A percentile compares a stretch with the other conserved stretches of the same genome.
phyloP scores from a whole-genome alignment of 192 early-diverging fungal species.

The Coemansia sp. region DNA sequence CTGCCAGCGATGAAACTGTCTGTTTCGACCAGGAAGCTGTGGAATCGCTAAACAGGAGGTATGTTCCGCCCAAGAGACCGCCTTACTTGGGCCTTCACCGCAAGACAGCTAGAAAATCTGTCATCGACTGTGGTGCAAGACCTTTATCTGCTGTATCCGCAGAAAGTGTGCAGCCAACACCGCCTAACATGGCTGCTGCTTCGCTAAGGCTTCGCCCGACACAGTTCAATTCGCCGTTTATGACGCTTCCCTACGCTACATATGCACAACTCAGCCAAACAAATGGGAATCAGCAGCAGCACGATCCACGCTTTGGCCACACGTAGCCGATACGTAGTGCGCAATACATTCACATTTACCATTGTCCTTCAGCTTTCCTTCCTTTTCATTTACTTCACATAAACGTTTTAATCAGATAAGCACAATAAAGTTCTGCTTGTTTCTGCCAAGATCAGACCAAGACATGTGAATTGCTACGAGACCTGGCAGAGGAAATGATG shows the following conservation, averaged over 20 bases:
- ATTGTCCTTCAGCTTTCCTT: too few relatives aligned
- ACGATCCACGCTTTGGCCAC: neutral
- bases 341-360: neutral
- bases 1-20: slow-evolving; percentile 11
- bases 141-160: neutral
- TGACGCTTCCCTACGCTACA: slow-evolving; percentile 46
- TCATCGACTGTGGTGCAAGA: neutral
- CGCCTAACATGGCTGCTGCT: neutral
- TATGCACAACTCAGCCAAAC: slow-evolving; percentile 29
- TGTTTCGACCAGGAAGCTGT: neutral
- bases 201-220: slow-evolving; percentile 29
- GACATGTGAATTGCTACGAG: too few relatives aligned
- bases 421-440: too few relatives aligned
- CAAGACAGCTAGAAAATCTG: slow-evolving; percentile 3
- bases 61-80: slow-evolving; percentile 38
- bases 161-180: neutral
- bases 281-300: slow-evolving; percentile 6
- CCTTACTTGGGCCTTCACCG: slow-evolving; percentile 43
- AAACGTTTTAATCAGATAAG: too few relatives aligned
- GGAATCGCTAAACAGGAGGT: neutral
- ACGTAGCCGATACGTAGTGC: neutral
- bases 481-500: too few relatives aligned
- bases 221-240: slow-evolving; percentile 51
- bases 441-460: too few relatives aligned
- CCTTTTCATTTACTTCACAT: too few relatives aligned